Base-by-base conservation (phyloP, 2,329 filamentous ascomycete species). In the Exophiala spinifera region DNA sequence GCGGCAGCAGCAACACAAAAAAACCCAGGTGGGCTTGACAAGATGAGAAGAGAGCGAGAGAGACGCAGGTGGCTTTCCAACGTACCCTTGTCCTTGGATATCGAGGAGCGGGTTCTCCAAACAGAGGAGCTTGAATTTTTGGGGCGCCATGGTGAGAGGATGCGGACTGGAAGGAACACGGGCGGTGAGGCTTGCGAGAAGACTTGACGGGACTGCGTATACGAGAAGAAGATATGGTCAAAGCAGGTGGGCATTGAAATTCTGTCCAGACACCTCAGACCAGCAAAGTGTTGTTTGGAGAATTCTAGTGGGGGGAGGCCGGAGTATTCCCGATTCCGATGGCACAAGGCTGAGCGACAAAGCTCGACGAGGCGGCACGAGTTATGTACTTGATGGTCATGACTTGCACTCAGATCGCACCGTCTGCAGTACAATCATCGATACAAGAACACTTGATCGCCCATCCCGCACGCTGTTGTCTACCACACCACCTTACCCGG, bases 71-170 rank as follows among this genome's bases (percentile, higher is more conserved):
- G 15, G 15, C 15, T 42, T 40, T 14, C 46, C 17, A 48, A 71
- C 77, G 61, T 74, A 85, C 83, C 82, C 83, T 66, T 79, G 73
- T 66, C 87, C 94, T 77, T 96, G 92, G 73, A 99, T 99, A 72
- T 99, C 89, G 67, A 99, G 88, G 67, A 99, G 86, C 73, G 94
- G 94, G 76, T 99, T 99, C 86, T 96, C 94, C 68, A 99, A 78
- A 76, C 88, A 94, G 69, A 97, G 82, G 68, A 99, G 87, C 74
- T 89, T 81, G 78, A 87, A 97, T 75, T 91, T 86, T 76, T 91
- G 87, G 66, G 74, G 65, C 70, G 88, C 80, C 89, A 95, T 95
- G 68, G 15, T 59, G 40, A 42, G 25, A 17, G 28, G 11, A 55
- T 39, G 53, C 53, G 57, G 56, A 44, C 10, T 39, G 51, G 54